Evolutionary conservation across 139 green algal genomes (phyloP).

Genomic region (Yamagishiella unicocca): DNA sequence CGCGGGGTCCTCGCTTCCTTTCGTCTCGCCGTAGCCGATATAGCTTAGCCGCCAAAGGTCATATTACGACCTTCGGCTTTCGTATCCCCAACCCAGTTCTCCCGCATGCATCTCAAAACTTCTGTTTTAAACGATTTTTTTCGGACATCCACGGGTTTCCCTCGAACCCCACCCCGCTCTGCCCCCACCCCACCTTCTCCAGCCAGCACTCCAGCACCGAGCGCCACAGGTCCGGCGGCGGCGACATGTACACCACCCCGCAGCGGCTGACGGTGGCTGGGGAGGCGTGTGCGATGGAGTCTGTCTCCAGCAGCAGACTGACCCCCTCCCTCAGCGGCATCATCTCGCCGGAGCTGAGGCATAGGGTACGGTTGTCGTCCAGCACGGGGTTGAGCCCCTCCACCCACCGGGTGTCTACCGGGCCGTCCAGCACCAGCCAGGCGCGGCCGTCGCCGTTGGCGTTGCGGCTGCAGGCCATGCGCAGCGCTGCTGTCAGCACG

Average conservation of each 20-base stretch:
- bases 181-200: conserved; percentile 17
- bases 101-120: too few relatives aligned
- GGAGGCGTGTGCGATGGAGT: conserved; percentile 68
- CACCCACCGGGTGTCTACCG: conserved; percentile 70
- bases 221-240: conserved; percentile 48
- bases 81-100: too few relatives aligned
- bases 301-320: conserved; percentile 70
- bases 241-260: conserved; percentile 67
- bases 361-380: conserved; percentile 81
- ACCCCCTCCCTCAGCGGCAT: conserved; percentile 64
- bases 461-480: conserved; percentile 44
- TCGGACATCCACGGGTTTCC: too few relatives aligned
- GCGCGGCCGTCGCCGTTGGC: conserved; percentile 26
- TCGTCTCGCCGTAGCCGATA: too few relatives aligned
- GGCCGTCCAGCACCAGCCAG: conserved; percentile 71
- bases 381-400: conserved; percentile 81
- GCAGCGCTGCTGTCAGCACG: conserved; percentile 72
- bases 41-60: too few relatives aligned
- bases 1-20: too few relatives aligned
- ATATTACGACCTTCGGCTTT: too few relatives aligned
- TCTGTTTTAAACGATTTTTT: too few relatives aligned
- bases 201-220: conserved; percentile 54
- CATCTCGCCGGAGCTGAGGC: conserved; percentile 67
- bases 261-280: conserved; percentile 75
- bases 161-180: neutral